A percentile compares a stretch with the other conserved stretches of the same genome.
phyloP scores from a whole-genome alignment of 1,284 basidiomycete species.

The Tylopilus sp. region DNA sequence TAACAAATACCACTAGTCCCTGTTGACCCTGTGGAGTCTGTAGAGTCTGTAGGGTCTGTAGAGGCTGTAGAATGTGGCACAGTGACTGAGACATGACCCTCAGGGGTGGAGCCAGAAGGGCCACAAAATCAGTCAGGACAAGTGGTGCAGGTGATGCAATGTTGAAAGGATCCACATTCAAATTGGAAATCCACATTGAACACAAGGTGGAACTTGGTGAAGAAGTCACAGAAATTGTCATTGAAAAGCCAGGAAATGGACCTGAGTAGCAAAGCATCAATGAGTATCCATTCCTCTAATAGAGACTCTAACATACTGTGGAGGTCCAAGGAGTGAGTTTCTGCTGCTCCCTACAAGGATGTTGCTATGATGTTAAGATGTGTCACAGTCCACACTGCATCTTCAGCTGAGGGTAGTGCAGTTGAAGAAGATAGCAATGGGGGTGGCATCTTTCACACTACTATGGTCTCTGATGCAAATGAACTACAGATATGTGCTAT shows the following conservation, averaged over 20 bases:
- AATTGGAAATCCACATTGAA: conserved; percentile 9
- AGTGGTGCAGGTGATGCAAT: not conserved
- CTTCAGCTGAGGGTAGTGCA: too few species aligned
- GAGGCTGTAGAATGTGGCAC: too few species aligned
- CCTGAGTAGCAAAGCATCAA: not conserved
- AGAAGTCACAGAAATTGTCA: conserved; percentile 3
- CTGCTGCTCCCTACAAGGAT: too few species aligned
- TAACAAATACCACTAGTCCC: too few species aligned
- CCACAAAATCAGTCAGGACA: conserved; percentile 6
- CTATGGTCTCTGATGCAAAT: too few species aligned
- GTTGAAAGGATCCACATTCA: not conserved
- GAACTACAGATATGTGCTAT: not conserved
- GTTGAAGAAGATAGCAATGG: not conserved
- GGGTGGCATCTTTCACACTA: not conserved
- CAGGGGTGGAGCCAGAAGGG: not conserved
- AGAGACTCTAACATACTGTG: too few species aligned
- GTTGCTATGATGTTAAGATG: too few species aligned
- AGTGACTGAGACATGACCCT: not conserved
- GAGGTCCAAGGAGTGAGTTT: too few species aligned
- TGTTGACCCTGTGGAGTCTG: too few species aligned
- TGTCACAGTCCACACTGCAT: too few species aligned
- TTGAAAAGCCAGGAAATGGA: conserved; percentile 9
- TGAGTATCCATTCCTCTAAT: too few species aligned
- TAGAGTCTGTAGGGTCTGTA: too few species aligned
- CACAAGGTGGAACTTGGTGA: not conserved